phyloP scores from a whole-genome alignment of 345 rosid genomes.

The Cardamine chenopodiifolia region DNA sequence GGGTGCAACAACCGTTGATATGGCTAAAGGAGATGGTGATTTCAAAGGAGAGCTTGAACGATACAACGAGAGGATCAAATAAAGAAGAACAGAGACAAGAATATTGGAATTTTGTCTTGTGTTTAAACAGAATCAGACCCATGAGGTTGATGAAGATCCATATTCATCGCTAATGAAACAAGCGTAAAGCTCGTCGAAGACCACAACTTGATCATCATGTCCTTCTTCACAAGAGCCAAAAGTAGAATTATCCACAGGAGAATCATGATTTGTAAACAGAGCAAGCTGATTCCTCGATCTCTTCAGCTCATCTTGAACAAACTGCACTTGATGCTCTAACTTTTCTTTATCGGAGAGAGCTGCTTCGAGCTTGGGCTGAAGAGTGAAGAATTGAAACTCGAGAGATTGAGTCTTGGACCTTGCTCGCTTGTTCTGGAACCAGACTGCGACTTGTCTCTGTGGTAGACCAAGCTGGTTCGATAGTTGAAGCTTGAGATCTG shows the following conservation, averaged over 20 bases:
- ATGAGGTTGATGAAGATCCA: conserved; percentile 53
- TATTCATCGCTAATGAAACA: conserved; percentile 52
- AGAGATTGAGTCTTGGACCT: conserved; percentile 82
- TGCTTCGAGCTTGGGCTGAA: conserved; percentile 59
- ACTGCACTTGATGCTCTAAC: conserved; percentile 66
- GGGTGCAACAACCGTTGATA: conserved; percentile 47
- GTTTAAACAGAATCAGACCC: conserved; percentile 43
- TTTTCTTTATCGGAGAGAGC: conserved; percentile 57
- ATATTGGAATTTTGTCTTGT: conserved; percentile 3
- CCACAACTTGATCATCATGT: conserved; percentile 46
- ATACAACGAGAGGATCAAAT: neutral
- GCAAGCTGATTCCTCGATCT: conserved; percentile 53
- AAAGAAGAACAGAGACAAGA: neutral
- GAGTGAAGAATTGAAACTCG: conserved; percentile 60
- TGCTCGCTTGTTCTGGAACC: conserved; percentile 97
- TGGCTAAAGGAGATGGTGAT: conserved; percentile 34
- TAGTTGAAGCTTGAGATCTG: conserved; percentile 70
- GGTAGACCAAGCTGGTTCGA: conserved; percentile 71
- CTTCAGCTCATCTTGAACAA: conserved; percentile 68
- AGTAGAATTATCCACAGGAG: conserved; percentile 38
- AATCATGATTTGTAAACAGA: conserved; percentile 34
- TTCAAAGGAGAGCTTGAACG: neutral
- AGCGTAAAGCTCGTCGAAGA: conserved; percentile 72
- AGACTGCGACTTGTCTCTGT: conserved; percentile 80
- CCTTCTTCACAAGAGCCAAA: conserved; percentile 45